Base-by-base conservation (phyloP, 2,329 filamentous ascomycete genomes). In the Sporothrix phasma region DNA sequence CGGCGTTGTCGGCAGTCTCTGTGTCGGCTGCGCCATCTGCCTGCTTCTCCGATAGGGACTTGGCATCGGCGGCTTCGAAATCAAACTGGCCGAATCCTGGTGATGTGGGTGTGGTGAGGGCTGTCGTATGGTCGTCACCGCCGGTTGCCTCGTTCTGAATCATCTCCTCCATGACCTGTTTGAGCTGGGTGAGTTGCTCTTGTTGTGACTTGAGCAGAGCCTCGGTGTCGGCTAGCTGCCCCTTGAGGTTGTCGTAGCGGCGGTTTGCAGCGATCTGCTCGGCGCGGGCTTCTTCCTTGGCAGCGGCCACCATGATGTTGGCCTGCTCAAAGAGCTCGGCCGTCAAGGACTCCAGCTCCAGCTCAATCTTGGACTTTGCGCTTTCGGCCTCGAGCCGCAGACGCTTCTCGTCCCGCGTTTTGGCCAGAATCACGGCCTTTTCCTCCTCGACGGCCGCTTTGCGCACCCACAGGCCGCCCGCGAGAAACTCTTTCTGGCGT, bases 251-350 rank as follows among this genome's bases (percentile, higher is more conserved):
- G 64, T 96, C 91, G 51, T 94, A 96, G 73, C 90, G 90, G 72
- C 88, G 89, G 64, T 92, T 87, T 47, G 92, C 79, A 4, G 83
- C 82, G 69, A 97, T 92, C 43, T 91, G 88, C 70, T 97, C 91
- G 68, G 84, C 86, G 66, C 92, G 87, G 8, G 94, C 92, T 67
- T 96, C 90, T 73, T 92, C 91, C 72, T 96, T 90, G 43, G 93
- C 93, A 17, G 85, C 86, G 46, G 93, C 90, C 61, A 99, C 94
- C 93, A 99, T 97, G 81, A 89, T 92, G 77, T 99, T 97, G 59
- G 94, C 94, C 79, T 99, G 93, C 73, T 97, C 92, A 68, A 99
- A 99, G n/a, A 99, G 81, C 31, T 91, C 92, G 1, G 91, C 87
- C 0, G 94, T 97, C 68, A 99, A 76, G 61, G 86, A 90, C 76